Evolutionary conservation across 2,329 filamentous ascomycete species (phyloP).

Genomic region (Esteya vermicola): DNA sequence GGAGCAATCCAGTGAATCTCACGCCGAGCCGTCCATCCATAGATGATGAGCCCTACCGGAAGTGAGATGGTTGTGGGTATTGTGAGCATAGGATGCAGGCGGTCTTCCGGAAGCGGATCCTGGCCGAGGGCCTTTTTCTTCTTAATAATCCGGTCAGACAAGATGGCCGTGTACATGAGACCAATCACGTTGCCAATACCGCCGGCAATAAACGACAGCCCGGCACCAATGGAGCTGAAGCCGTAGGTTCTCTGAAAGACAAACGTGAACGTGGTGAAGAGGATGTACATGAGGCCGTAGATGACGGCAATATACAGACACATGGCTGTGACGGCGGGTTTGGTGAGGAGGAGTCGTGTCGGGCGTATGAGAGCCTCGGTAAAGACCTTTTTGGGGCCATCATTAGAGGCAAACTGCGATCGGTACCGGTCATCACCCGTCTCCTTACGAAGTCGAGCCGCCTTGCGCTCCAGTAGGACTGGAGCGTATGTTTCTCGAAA

Average conservation of each 20-base stretch:
- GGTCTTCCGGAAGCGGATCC: conserved; percentile 12
- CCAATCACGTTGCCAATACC: conserved; percentile 30
- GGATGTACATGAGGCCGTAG: conserved; percentile 32
- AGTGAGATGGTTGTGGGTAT: conserved; percentile 31
- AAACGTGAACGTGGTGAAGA: conserved; percentile 33
- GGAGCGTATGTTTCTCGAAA: conserved; percentile 33
- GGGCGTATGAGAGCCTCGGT: conserved; percentile 23
- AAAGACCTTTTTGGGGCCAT: not conserved
- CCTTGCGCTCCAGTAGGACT: conserved; percentile 27
- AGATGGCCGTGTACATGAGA: conserved; percentile 21
- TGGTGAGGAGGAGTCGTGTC: conserved; percentile 28
- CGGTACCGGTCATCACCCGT: conserved; percentile 37
- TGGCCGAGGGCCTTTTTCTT: conserved; percentile 23
- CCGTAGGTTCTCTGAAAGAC: conserved; percentile 19
- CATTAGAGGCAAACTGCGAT: conserved; percentile 18
- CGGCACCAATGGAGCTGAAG: conserved; percentile 23
- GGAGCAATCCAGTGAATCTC: conserved; percentile 19
- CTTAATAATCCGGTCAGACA: conserved; percentile 29
- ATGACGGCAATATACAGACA: conserved; percentile 27
- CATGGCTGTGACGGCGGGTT: conserved; percentile 25
- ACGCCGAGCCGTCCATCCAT: conserved; percentile 20
- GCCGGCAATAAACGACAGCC: conserved; percentile 31
- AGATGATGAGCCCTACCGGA: conserved; percentile 38
- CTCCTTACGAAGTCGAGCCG: conserved; percentile 26
- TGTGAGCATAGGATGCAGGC: conserved; percentile 26